Conservation (phyloP, 192 early-diverging fungal genomes). For the Ramicandelaber brevisporus region DNA sequence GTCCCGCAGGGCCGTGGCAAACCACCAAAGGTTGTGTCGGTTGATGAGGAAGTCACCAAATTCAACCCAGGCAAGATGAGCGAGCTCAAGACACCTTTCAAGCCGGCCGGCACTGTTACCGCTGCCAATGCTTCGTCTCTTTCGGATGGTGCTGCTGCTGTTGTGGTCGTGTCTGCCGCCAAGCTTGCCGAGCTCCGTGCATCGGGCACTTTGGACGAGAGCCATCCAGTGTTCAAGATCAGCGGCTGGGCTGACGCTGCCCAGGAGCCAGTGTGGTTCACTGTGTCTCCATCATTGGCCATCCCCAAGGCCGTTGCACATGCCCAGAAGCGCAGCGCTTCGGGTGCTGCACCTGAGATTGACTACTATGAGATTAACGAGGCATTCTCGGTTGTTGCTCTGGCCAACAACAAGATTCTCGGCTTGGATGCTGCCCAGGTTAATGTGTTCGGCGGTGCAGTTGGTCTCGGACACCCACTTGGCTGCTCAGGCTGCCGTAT, state of each 20-base stretch:
- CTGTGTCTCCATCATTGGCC: constrained; percentile 46
- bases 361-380: constrained; percentile 68
- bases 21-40: constrained; percentile 23
- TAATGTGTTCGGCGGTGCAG: constrained; percentile 88
- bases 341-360: constrained; percentile 19
- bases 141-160: constrained; percentile 53
- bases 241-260: constrained; percentile 47
- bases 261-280: constrained; percentile 43
- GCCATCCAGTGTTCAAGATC: constrained; percentile 18
- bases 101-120: constrained; percentile 69
- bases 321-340: constrained; percentile 17
- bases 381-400: constrained; percentile 56
- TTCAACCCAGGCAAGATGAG: constrained; percentile 69
- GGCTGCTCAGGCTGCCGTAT: constrained; percentile 85
- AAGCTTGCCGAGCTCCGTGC: constrained; percentile 18
- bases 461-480: constrained; percentile 93
- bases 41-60: constrained; percentile 40
- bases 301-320: constrained; percentile 46
- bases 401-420: constrained; percentile 67
- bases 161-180: constrained; percentile 41
- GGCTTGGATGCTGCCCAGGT: constrained; percentile 45
- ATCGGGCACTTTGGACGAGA: constrained; percentile 7
- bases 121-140: constrained; percentile 63
- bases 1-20: constrained; percentile 39
- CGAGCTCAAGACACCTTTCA: constrained; percentile 69